Evolutionary conservation across 148 eudicot genomes (phyloP).

Genomic region (Polygonum aviculare): DNA sequence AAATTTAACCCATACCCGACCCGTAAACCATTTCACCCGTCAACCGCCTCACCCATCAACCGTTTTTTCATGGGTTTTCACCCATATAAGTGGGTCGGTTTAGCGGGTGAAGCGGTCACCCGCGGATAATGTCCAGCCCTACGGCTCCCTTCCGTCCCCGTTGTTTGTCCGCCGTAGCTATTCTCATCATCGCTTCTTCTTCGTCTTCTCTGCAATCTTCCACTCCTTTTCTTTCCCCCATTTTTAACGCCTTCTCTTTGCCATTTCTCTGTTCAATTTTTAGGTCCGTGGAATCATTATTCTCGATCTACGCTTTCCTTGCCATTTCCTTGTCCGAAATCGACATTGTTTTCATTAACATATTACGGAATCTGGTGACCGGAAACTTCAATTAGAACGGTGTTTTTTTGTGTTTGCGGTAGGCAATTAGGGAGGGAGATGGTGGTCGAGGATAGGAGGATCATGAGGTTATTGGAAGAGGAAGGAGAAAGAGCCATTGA

Average conservation of each 20-base stretch:
- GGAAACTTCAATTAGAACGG: background rate
- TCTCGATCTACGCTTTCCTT: background rate
- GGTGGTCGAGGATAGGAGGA: slow-evolving; percentile 35
- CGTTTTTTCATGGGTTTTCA: no score
- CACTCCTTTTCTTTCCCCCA: background rate
- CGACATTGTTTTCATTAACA: background rate
- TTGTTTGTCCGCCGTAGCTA: background rate
- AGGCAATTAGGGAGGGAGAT: slow-evolving; percentile 14
- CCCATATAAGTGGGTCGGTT: no score
- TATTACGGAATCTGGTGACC: background rate
- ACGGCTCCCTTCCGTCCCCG: background rate
- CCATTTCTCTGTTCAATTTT: background rate
- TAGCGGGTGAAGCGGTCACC: no score
- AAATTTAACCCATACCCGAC: no score
- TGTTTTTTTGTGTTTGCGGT: background rate
- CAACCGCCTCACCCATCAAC: no score
- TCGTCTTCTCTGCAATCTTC: background rate
- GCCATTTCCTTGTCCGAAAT: background rate
- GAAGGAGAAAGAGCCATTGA: slow-evolving; percentile 9
- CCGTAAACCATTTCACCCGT: no score
- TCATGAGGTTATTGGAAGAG: slow-evolving; percentile 18
- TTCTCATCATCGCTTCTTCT: background rate
- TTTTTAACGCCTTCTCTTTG: background rate
- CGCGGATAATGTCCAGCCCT: no score
- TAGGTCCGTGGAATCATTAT: background rate